These are phyloP conservation scores for Euphorbia corollata DNA, from an alignment of 441 rosid genomes.

Conservation along the genomic window DNA sequence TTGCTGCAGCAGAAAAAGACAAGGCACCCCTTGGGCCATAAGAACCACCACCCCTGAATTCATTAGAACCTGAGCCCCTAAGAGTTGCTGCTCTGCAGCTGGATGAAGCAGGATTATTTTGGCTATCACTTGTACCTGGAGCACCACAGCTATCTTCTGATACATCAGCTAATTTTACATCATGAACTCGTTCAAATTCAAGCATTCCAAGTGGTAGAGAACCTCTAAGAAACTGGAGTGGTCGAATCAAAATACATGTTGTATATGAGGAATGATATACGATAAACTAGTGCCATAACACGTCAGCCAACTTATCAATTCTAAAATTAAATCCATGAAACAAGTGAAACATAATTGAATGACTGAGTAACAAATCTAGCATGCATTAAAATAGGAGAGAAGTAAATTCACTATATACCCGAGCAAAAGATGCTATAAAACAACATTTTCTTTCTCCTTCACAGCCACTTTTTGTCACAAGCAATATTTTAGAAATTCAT, in stretches of 20 bases:
- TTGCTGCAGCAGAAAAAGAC: conserved; percentile 97
- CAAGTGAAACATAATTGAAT: neutral
- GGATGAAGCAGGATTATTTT: conserved; percentile 45
- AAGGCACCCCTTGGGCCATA: conserved; percentile 88
- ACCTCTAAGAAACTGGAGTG: conserved; percentile 66
- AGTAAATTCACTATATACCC: no score
- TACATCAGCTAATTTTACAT: conserved; percentile 84
- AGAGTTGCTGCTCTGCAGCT: conserved; percentile 41
- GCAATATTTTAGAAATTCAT: neutral
- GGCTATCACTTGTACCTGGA: conserved; percentile 51
- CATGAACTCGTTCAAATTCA: conserved; percentile 74
- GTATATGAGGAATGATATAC: neutral
- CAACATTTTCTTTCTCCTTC: no score
- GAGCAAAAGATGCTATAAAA: neutral
- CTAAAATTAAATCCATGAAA: neutral
- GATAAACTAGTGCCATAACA: neutral
- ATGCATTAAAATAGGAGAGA: no score
- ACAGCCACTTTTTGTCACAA: no score
- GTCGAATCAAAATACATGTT: conserved; percentile 9
- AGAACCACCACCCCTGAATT: conserved; percentile 57
- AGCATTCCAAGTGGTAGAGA: conserved; percentile 76
- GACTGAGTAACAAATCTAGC: no score
- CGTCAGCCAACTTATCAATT: neutral
- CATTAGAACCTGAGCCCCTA: conserved; percentile 71
- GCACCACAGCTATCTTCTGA: conserved; percentile 52